Evolutionary conservation across 208 protist genomes (phyloP), one percentile per base, ranked within the genome.

Genomic region (Sergeia podlipaevii): DNA sequence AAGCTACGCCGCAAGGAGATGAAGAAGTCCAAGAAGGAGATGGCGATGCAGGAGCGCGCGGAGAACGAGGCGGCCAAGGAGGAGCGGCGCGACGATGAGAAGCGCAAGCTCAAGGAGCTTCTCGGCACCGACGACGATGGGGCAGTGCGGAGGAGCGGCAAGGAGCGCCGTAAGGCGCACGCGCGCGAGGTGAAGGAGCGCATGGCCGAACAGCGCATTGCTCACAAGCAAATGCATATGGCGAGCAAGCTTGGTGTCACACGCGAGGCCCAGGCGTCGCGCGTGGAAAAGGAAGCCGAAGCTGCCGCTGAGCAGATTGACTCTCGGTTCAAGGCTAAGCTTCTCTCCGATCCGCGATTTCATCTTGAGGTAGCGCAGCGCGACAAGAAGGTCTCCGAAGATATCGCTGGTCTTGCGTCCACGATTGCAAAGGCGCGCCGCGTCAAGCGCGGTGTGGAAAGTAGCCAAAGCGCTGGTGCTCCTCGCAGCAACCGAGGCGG

Each of bases 21-120:
- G 79, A 89, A 89, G 59, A 84, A 87, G 66, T 58, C 74, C 24
- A 95, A 95, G 71, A 88, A 86, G 53, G 77, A 92, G 38, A 79
- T 85, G 77, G 5, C 83, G 37, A 49, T 57, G 0, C 64, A 80
- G 49, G 71, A 90, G 64, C 72, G 78, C 3, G 84, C 90, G 65
- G 69, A 53, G 4, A 77, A 80, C 65, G 59, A 55, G 60, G 70
- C 60, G 30, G 60, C 63, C 33, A 36, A 59, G 41, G 74, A 66
- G 28, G 66, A 47, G 8, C 61, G 71, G 33, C 58, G 75, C 29
- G 73, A 77, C 17, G 74, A 80, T 56, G 56, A 70, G 44, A 60
- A 73, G 33, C 53, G 80, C 32, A 68, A 80, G 47, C 71, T 90
- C 24, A 63, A 73, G 28, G 78, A 62, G 48, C 45, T 85, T 21